phyloP scores from a whole-genome alignment of 192 early-diverging fungal species.

The Backusella macrospora region DNA sequence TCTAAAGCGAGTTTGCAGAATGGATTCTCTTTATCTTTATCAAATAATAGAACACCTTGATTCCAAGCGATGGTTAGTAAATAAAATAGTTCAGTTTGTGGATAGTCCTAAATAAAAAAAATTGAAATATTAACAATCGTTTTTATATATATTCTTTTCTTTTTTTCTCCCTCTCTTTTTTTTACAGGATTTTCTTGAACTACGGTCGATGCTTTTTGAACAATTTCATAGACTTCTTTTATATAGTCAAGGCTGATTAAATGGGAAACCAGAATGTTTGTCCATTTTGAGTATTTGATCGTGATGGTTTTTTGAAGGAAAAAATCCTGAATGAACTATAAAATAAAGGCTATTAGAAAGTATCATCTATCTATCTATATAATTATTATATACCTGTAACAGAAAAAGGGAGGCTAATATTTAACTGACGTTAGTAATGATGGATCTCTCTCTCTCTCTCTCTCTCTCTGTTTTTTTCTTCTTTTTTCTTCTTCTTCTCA shows the following conservation, averaged over 20 bases:
- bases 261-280: background rate
- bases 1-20: background rate
- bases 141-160: background rate
- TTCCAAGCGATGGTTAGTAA: conserved; percentile 1
- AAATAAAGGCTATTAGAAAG: background rate
- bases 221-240: background rate
- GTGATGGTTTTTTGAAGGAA: background rate
- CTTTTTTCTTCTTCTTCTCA: background rate
- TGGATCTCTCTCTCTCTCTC: background rate
- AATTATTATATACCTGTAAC: background rate
- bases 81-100: background rate
- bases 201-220: background rate
- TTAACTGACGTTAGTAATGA: background rate
- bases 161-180: too few species aligned
- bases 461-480: background rate
- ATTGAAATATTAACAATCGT: background rate
- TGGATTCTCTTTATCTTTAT: background rate
- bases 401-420: background rate
- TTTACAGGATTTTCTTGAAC: background rate
- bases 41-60: background rate
- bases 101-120: background rate
- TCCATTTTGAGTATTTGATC: background rate
- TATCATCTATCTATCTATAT: background rate
- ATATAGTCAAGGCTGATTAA: background rate
- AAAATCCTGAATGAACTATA: background rate